Evolutionary conservation across 1,139 yeast species (phyloP).

Genomic region (Hyphopichia fennica): DNA sequence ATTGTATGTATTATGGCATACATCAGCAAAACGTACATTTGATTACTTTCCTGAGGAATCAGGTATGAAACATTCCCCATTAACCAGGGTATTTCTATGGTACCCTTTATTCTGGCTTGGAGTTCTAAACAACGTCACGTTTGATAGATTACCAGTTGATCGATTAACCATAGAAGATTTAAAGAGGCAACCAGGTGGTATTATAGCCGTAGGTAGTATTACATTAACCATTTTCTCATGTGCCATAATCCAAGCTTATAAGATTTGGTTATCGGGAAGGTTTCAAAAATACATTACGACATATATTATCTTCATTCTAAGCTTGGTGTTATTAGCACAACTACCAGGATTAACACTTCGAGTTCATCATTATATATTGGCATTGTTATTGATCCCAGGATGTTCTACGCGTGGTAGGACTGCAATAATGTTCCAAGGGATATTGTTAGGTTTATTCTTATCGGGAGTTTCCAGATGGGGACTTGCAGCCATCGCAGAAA

Average conservation of each 20-base stretch:
- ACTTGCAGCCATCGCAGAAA: slow-evolving; percentile 83
- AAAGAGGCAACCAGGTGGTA: slow-evolving; percentile 73
- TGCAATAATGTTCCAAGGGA: slow-evolving; percentile 77
- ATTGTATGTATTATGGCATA: slow-evolving; percentile 69
- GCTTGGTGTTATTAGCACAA: slow-evolving; percentile 45
- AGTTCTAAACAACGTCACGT: slow-evolving; percentile 79
- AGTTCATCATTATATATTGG: slow-evolving; percentile 87
- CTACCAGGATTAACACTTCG: slow-evolving; percentile 76
- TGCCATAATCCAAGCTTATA: slow-evolving; percentile 71
- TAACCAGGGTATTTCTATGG: slow-evolving; percentile 66
- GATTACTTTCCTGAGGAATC: slow-evolving; percentile 23
- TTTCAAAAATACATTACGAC: slow-evolving; percentile 56
- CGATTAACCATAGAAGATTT: slow-evolving; percentile 73
- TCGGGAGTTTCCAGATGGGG: slow-evolving; percentile 95
- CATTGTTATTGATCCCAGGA: slow-evolving; percentile 78
- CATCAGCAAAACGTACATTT: slow-evolving; percentile 45
- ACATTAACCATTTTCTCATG: slow-evolving; percentile 47
- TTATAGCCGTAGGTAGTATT: slow-evolving; percentile 60
- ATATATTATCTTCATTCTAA: slow-evolving; percentile 49
- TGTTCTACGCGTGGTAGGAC: slow-evolving; percentile 76
- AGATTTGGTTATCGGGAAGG: slow-evolving; percentile 79
- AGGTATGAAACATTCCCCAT: slow-evolving; percentile 30
- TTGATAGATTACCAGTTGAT: slow-evolving; percentile 86
- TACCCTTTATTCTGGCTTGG: slow-evolving; percentile 86
- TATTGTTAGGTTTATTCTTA: slow-evolving; percentile 73